Evolutionary conservation across 2,329 filamentous ascomycete species (phyloP).

Genomic region (Pestalotiopsis sp.): DNA sequence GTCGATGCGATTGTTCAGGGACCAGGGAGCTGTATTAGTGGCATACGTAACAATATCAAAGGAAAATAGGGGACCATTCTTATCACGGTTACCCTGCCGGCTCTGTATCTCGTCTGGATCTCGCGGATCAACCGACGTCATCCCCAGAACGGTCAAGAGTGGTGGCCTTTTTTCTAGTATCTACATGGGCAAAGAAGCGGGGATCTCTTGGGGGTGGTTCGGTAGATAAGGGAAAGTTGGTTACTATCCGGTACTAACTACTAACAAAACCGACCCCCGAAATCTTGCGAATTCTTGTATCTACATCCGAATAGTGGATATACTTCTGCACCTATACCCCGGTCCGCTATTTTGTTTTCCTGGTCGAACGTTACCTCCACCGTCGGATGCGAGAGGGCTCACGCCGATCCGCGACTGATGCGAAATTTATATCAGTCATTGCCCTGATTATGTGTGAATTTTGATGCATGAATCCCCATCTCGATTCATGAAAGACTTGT

Average conservation of each 20-base stretch:
- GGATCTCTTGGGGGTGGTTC: conserved; percentile 1
- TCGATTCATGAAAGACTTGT: neutral
- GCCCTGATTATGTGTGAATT: neutral
- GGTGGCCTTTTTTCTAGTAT: neutral
- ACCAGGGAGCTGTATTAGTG: neutral
- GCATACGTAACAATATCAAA: neutral
- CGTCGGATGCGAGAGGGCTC: neutral
- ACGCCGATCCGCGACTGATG: neutral
- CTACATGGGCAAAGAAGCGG: neutral
- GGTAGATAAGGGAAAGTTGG: conserved; percentile 1
- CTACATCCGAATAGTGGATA: neutral
- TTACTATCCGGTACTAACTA: too few relatives aligned
- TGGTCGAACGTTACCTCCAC: neutral
- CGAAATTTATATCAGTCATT: neutral
- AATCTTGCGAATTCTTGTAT: neutral
- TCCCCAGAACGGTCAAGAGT: conserved; percentile 5
- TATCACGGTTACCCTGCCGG: neutral
- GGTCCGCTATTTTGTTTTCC: neutral
- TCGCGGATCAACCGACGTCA: conserved; percentile 1
- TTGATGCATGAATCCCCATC: neutral
- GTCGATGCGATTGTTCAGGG: neutral
- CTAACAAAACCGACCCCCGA: neutral
- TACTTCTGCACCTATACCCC: neutral
- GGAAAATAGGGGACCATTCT: neutral
- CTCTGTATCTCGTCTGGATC: neutral